Conservation (phyloP, 768 basidiomycete genomes). For the Russula sp. region DNA sequence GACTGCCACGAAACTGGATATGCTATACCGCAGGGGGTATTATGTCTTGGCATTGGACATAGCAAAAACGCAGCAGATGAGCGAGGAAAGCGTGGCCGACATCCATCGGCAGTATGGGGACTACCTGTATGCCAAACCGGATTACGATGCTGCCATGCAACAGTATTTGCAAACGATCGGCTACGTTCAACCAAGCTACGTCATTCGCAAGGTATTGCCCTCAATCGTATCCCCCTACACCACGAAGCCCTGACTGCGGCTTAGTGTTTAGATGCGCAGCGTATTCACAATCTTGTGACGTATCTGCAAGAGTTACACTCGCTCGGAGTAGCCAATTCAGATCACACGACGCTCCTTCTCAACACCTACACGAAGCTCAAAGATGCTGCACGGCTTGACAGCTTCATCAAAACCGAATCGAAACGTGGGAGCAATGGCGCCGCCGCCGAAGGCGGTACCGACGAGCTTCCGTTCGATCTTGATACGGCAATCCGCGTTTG, state of each 20-base stretch:
- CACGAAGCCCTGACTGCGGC: slow-evolving; percentile 16
- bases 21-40: slow-evolving; percentile 76
- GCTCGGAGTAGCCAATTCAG: slow-evolving; percentile 85
- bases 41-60: slow-evolving; percentile 79
- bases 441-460: slow-evolving; percentile 45
- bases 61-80: slow-evolving; percentile 75
- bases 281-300: slow-evolving; percentile 91
- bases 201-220: slow-evolving; percentile 80
- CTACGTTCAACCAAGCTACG: slow-evolving; percentile 87
- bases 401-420: slow-evolving; percentile 88
- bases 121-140: slow-evolving; percentile 83
- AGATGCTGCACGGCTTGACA: slow-evolving; percentile 82
- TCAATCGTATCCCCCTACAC: neutral
- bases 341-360: slow-evolving; percentile 93
- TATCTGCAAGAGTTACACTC: slow-evolving; percentile 96
- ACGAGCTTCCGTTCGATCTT: slow-evolving; percentile 91
- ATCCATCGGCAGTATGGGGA: slow-evolving; percentile 91
- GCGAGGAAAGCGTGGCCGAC: slow-evolving; percentile 73
- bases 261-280: slow-evolving; percentile 94
- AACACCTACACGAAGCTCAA: slow-evolving; percentile 98
- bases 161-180: slow-evolving; percentile 92
- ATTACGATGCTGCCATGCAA: slow-evolving; percentile 90
- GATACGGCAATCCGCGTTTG: slow-evolving; percentile 97
- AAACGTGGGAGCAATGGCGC: slow-evolving; percentile 43
- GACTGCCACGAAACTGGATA: slow-evolving; percentile 79